Base-by-base conservation (phyloP, 495 filamentous ascomycete genomes). In the Aspergillus nidulans region DNA sequence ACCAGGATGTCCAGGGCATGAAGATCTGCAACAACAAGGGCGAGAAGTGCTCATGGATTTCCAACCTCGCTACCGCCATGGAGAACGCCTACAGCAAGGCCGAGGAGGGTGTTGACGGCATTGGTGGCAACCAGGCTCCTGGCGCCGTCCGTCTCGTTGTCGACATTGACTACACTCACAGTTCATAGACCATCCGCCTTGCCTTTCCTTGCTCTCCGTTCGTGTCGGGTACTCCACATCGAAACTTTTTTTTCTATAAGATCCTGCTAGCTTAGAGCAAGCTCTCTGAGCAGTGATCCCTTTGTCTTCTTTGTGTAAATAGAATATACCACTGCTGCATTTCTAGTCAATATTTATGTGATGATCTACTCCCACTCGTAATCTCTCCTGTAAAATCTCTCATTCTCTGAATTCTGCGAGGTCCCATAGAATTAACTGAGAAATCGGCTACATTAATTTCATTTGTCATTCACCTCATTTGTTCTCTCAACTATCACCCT, bases 1-100 rank as follows among this genome's bases (percentile, higher is more conserved):
- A 59, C 53, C 9, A 56, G 40, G 57, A 61, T 1, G 62, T 76
- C 44, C 67, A 68, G 63, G 73, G 73, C 51, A 76, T 76, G 73
- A 59, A 61, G 45, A 76, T 76, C 49, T 76, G 73, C 56, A 53
- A 60, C 47, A 63, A 67, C 64, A 15, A n/a, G n/a, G 59, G 60
- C 25, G 28, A 28, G 15, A 50, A 53, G 45, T 76, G 73, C 67
- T 76, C 73, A 10, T 44, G 20, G 63, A 73, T 76, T 57, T 51
- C 50, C 63, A 64, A 56, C 8, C 49, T 57, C 21, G 55, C 63
- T 28, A 34, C 30, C 49, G 21, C n/a, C n/a, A 38, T 72, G 15
- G 18, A 53, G 53, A 71, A 69, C 53, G 73, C 71, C 60, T 76
- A 76, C 69, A 68, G 62, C 53, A 38, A 53, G 16, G 55, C 57